Evolutionary conservation across 1,139 yeast species (phyloP).

Genomic region (Pichia inconspicua): DNA sequence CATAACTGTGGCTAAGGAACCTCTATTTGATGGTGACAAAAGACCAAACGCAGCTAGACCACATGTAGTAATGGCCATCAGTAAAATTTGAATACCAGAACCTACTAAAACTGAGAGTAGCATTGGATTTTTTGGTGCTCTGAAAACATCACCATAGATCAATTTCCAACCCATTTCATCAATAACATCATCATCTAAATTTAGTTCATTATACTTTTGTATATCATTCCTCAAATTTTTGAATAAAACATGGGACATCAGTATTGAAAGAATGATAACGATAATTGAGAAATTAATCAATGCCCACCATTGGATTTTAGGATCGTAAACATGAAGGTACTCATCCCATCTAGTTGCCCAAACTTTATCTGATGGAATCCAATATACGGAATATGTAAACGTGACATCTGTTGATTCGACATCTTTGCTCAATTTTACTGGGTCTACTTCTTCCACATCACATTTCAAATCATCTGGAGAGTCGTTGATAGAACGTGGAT

Average conservation of each 20-base stretch:
- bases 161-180: slow-evolving; percentile 98
- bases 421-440: slow-evolving; percentile 38
- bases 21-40: slow-evolving; percentile 90
- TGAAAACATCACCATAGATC: slow-evolving; percentile 90
- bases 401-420: slow-evolving; percentile 36
- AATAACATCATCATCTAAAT: slow-evolving; percentile 71
- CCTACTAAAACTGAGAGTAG: slow-evolving; percentile 76
- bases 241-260: slow-evolving; percentile 72
- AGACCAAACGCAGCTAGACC: slow-evolving; percentile 83
- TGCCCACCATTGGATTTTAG: slow-evolving; percentile 94
- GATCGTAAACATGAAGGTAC: slow-evolving; percentile 84
- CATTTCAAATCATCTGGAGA: slow-evolving; percentile 34
- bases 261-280: slow-evolving; percentile 67
- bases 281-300: slow-evolving; percentile 76
- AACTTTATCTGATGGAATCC: slow-evolving; percentile 60
- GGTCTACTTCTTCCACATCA: slow-evolving; percentile 25
- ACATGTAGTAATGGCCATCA: slow-evolving; percentile 70
- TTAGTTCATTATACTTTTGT: slow-evolving; percentile 80
- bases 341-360: slow-evolving; percentile 99
- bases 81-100: slow-evolving; percentile 76
- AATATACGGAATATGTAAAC: slow-evolving; percentile 58
- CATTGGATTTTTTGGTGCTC: slow-evolving; percentile 70
- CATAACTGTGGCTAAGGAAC: slow-evolving; percentile 85
- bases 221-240: slow-evolving; percentile 82
- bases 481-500: slow-evolving; percentile 53